Conservation (phyloP, 73 alveolate genomes). For the Paramecium sexaurelia region DNA sequence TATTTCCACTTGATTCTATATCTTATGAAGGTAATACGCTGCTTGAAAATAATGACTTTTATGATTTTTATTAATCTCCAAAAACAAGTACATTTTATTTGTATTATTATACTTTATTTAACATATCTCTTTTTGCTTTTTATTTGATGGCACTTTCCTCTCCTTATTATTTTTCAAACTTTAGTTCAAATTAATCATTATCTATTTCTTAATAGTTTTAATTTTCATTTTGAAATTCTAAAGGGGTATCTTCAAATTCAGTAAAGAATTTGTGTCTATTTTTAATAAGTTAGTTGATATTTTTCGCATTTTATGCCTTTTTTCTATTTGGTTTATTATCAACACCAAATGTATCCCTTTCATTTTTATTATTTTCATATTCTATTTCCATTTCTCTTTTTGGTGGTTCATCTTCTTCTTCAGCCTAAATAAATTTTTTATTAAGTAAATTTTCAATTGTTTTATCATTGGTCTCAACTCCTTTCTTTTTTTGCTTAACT, state of each 20-base stretch:
- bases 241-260: neutral
- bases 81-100: neutral
- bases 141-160: constrained; percentile 18
- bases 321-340: neutral
- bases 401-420: neutral
- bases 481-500: neutral
- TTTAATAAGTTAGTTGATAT: neutral
- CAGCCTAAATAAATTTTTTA: neutral
- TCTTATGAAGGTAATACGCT: neutral
- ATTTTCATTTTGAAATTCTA: neutral
- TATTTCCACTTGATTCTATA: neutral
- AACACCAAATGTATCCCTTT: neutral
- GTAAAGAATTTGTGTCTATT: neutral
- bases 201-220: neutral
- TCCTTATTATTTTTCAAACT: neutral
- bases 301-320: neutral
- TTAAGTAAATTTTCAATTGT: neutral
- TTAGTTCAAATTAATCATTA: neutral
- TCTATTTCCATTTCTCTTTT: neutral
- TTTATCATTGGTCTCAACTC: neutral
- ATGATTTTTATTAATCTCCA: neutral
- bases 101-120: neutral
- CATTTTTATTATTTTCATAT: neutral
- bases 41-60: neutral
- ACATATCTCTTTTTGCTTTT: constrained; percentile 14